Base-by-base conservation (phyloP, 106 monocot genomes). In the Chionographis japonica region DNA sequence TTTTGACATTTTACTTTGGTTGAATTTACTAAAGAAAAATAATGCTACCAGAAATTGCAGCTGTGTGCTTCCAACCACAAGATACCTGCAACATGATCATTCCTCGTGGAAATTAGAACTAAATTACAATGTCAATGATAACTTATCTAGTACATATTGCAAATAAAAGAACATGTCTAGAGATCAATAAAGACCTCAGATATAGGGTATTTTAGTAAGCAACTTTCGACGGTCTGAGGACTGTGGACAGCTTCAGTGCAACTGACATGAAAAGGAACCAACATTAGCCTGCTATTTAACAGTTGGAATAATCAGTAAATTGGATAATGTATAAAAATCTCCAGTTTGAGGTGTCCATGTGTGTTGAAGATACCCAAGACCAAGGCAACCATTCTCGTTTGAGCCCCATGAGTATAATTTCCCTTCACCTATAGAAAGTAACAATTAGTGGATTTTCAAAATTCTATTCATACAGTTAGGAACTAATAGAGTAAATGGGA, bases 1-100 rank as follows among this genome's bases (percentile, higher is more conserved):
- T 4, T 27, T 27, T 12, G 35, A 9, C 6, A 6, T 10, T 10
- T n/a, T 58, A 58, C 15, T 14, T n/a, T 12, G 6, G 16, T 61
- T 40, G 12, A 38, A 40, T 17, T 63, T 13, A 46, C 37, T 27
- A 63, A 71, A 49, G 37, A 60, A 40, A 6, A 54, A 11, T 60
- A 70, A 39, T 58, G 58, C 56, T 71, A 98, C 97, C 90, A 72
- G 89, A 87, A 62, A 98, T 83, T 54, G 75, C 79, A 70, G 92
- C 92, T n/a, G 92, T 98, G 72, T 98, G 97, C 70, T 98, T 98
- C 97, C 97, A 98, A 54, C 97, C 97, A 77, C 97, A 98, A 16
- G 97, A 89, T 72, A 98, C 83, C 97, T 98, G 76, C 41, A 70
- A 3, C 19, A 77, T 43, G 18, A 56, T 35, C 54, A 68, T 65